Evolutionary conservation across 768 basidiomycete species (phyloP), one percentile per base, ranked within the genome.

Genomic region (Trametes cingulata): DNA sequence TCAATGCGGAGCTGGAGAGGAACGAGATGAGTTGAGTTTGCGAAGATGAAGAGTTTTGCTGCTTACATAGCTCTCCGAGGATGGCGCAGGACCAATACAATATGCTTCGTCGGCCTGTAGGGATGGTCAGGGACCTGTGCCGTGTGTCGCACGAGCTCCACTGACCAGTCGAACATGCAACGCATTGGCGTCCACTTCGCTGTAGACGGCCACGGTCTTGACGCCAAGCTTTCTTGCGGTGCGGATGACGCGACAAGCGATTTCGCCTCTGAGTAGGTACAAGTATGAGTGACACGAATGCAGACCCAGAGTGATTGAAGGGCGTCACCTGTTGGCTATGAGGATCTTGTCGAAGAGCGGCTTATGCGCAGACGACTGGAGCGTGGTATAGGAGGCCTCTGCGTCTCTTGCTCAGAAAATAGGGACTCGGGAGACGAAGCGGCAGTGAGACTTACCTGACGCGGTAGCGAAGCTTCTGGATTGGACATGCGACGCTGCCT

Each of bases 221-320:
- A 97, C 88, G 0, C 95, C 95, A 3, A 97, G 78, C 69, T 89
- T 90, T 72, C 80, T 85, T 2, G 93, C 92, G 0, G 95, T 96
- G 24, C 91, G 87, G 56, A 96, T 96, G 43, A 98, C 92, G 19
- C 95, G 87, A 72, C 95, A 97, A 6, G 95, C 94, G 63, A 98
- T 98, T 74, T 98, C 95, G 47, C 95, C 95, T 73, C 94, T 96
- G 62, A 14, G 36, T 17, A 35, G 1, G 17, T 3, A 22, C 7
- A 9, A 10, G 42, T 15, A 9, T 53, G 36, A 57, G n/a, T 12
- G n/a, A 1, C 7, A 12, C 17, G 20, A 10, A 14, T 2, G 53
- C 7, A 14, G 10, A 39, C 17, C 1, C 36, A 25, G 6, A 4
- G 40, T 15, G 8, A 12, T 6, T 12, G 12, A 29, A 33, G 45